Base-by-base conservation (phyloP, 2,329 filamentous ascomycete genomes). In the Nannizziopsis barbatae region DNA sequence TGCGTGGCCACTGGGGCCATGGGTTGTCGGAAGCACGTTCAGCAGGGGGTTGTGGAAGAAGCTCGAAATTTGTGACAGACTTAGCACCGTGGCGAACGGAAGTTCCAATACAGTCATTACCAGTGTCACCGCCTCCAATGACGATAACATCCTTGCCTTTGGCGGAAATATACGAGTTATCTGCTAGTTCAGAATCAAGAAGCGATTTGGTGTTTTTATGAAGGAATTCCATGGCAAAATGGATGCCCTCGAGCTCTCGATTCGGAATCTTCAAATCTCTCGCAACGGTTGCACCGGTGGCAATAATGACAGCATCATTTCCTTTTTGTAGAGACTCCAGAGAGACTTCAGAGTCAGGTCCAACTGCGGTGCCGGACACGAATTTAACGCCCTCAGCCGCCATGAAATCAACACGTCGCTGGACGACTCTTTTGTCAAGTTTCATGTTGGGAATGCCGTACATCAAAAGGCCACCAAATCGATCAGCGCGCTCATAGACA, bases 391-490 rank as follows among this genome's bases (percentile, higher is more conserved):
- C 90, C 69, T 95, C 90, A 2, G 81, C 78, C 47, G 84, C 86
- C 86, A 95, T 90, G 69, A 96, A 88, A 68, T 95, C 86, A 42
- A 92, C 88, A 66, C 90, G 85, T 45, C 90, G 85, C 75, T 95
- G 90, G 52, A 96, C 90, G 55, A 95, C 82, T 63, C 87, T 87
- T 77, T 96, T 96, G 73, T 96, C 90, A 37, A 96, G 84, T 75
- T 96, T 96, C 90, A 96, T 96, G 75, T 96, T 96, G 57, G 90
- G 90, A 57, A 96, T 96, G 57, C 90, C 90, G 64, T 96, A 95
- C 90, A 95, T 95, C 61, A 96, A 79, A 48, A 96, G 75, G 67
- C 90, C 90, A 70, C 90, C 90, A 50, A 84, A 73, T 56, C 90
- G 86, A 64, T 96, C 90, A 52, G 88, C 80, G 55, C 90, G 86